Base-by-base conservation (phyloP, 2,329 filamentous ascomycete genomes). In the Xylariaceae sp. region DNA sequence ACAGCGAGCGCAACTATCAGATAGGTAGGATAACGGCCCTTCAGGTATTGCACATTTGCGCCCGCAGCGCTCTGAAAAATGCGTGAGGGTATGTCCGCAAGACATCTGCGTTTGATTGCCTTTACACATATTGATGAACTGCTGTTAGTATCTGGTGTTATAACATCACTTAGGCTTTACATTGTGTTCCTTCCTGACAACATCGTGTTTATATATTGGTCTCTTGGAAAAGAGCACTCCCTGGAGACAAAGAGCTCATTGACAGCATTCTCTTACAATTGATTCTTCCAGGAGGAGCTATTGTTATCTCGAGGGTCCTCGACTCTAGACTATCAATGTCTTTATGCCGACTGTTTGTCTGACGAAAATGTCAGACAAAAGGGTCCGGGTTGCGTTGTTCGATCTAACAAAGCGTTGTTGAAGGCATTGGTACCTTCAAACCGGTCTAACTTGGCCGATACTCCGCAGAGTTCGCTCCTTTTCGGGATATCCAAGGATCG, bases 1-100 rank as follows among this genome's bases (percentile, higher is more conserved):
- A 57, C 75, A 77, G 5, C 58, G 48, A 7, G 73, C 69, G 62
- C 74, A 77, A n/a, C 70, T 73, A 59, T 74, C 73, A 42, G 69
- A 55, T 43, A 76, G 49, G 52, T 66, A 67, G 12, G 53, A 56
- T 20, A 52, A 55, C 29, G 60, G 56, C 5, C 50, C 54, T 18
- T 42, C 32, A 7, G 41, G 48, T 0, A 43, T 40, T 19, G 48
- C 18, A 23, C 50, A 63, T n/a, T 53, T 57, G 48, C 7, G 40
- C 48, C 44, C 32, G 45, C 61, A 65, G 41, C 49, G 60, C 32
- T 50, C 20, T 6, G 20, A 50, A 43, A 64, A 59, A 47, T 61
- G 52, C 20, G 50, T 52, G 12, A 70, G 57, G 20, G 46, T 19
- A 48, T 71, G 68, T 16, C 65, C 66, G 54, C 69, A 71, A 44